Base-by-base conservation (phyloP, 306 rosid species). In the Vigna unguiculata region DNA sequence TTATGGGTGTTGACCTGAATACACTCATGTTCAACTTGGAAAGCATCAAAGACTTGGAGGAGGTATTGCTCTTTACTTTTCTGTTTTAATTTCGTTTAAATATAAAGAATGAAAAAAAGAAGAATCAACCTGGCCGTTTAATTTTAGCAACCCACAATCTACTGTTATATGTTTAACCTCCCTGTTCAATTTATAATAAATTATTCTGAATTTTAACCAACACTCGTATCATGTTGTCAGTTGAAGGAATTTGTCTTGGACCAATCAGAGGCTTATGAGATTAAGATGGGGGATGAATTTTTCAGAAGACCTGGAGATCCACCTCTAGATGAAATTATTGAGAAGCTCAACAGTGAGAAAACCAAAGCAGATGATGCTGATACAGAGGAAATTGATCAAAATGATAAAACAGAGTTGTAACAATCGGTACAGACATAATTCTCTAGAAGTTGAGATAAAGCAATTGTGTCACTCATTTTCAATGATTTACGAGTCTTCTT, bases 21-120 rank as follows among this genome's bases (percentile, higher is more conserved):
- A 95, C 97, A 54, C n/a, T 95, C 88, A 95, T 95, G 98, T 89
- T 95, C 87, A 90, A 84, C 80, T 80, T 95, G 89, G 90, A 88
- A 59, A 88, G 77, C 74, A 93, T 90, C 71, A 88, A 83, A 77
- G 93, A 90, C 76, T 54, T 86, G 40, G 85, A 83, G 13, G 98
- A 95, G 91, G 98, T 92, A 86, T 19, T 73, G 24, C 38, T 9
- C 19, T 59, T 47, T 57, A 59, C 20, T 59, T 59, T 59, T 28
- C 12, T 59, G 41, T 28, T 59, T 28, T 14, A 59, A 59, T 68
- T 38, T 22, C 5, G 52, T 32, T 69, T 30, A 38, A 73, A 25
- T 57, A 9, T 48, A 48, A 76, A 76, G 45, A 57, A 36, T 10
- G 22, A 24, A 24, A 19, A 38, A 16, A 40, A 15, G 41, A 77